These are phyloP conservation scores for Penicillium lagena DNA, from an alignment of 495 filamentous ascomycete species.

Conservation along the genomic window DNA sequence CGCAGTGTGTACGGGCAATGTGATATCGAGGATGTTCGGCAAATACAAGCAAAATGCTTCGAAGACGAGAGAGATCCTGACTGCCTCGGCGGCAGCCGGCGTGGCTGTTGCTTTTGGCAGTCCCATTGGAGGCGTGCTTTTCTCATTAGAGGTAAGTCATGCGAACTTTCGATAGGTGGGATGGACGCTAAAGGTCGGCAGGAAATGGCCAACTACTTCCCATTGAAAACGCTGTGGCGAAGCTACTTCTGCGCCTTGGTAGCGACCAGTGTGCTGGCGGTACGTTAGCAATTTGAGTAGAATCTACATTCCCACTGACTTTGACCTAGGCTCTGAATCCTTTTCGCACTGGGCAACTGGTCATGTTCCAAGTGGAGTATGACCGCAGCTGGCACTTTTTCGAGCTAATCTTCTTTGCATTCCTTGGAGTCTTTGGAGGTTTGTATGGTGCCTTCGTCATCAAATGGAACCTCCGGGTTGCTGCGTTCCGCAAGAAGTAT, in stretches of 20 bases:
- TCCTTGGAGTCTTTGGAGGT: slow-evolving; percentile 89
- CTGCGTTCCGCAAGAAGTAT: slow-evolving; percentile 94
- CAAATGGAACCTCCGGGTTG: slow-evolving; percentile 91
- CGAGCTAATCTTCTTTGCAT: slow-evolving; percentile 85
- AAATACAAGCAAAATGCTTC: slow-evolving; percentile 92
- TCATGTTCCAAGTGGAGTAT: slow-evolving; percentile 98
- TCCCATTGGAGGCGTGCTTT: slow-evolving; percentile 93
- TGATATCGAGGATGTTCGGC: slow-evolving; percentile 86
- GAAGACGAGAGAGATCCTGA: slow-evolving; percentile 92
- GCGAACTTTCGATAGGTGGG: background rate
- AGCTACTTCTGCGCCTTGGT: slow-evolving; percentile 98
- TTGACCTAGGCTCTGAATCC: slow-evolving; percentile 75
- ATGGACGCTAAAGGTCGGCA: slow-evolving; percentile 19
- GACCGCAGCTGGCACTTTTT: slow-evolving; percentile 98
- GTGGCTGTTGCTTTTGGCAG: slow-evolving; percentile 96
- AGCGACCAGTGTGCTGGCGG: slow-evolving; percentile 84
- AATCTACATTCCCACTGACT: slow-evolving; percentile 2
- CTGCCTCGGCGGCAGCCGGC: slow-evolving; percentile 88
- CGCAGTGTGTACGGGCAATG: slow-evolving; percentile 95
- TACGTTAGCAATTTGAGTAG: slow-evolving; percentile 23
- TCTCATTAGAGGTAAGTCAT: slow-evolving; percentile 71
- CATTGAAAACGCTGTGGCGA: slow-evolving; percentile 95
- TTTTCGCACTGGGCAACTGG: slow-evolving; percentile 93
- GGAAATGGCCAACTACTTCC: slow-evolving; percentile 98
- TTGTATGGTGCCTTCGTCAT: slow-evolving; percentile 96